phyloP scores from a whole-genome alignment of 2,329 filamentous ascomycete species.

The Hypomyces rosellus region DNA sequence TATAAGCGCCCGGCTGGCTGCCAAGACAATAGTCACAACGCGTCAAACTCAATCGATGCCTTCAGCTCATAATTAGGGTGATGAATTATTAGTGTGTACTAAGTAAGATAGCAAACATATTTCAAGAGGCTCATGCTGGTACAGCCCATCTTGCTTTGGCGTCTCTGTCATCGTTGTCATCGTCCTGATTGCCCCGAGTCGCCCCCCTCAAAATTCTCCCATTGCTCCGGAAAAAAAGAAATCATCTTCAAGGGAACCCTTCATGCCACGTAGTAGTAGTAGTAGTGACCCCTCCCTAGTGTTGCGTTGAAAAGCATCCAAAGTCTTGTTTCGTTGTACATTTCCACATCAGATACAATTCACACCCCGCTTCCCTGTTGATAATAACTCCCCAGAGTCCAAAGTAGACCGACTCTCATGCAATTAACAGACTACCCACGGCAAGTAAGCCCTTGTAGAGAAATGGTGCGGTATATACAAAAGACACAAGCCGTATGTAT shows the following conservation, averaged over 20 bases:
- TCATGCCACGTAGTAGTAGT: no score
- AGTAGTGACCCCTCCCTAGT: no score
- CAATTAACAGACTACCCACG: background rate
- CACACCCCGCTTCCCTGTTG: no score
- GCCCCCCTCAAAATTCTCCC: no score
- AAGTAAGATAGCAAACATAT: background rate
- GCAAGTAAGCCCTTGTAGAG: background rate
- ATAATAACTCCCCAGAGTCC: no score
- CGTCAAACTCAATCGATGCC: background rate
- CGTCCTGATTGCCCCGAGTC: background rate
- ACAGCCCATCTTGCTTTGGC: background rate
- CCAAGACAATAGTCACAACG: background rate
- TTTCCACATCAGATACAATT: no score
- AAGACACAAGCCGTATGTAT: background rate
- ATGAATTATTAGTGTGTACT: background rate
- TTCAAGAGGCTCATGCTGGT: background rate
- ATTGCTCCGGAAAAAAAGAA: background rate
- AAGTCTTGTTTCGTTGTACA: no score
- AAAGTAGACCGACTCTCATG: no score
- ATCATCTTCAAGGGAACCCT: no score
- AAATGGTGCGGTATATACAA: conserved; percentile 8
- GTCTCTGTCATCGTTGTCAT: background rate
- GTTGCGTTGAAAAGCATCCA: no score
- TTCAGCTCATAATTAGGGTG: background rate
- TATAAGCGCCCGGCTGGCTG: no score